Evolutionary conservation across 805 yeast species (phyloP).

Genomic region (Yarrowia hollandica): DNA sequence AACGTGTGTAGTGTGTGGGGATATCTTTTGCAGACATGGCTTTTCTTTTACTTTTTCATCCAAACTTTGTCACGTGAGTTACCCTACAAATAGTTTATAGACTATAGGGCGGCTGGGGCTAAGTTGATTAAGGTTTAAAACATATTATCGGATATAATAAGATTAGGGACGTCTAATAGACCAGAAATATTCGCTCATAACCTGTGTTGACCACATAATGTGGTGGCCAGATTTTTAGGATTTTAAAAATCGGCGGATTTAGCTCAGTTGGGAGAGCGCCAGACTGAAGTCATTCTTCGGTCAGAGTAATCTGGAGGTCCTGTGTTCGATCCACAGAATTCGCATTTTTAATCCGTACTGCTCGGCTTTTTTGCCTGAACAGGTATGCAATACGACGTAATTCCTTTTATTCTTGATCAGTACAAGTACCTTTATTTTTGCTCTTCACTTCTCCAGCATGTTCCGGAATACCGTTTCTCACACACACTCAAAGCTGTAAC

Average conservation of each 20-base stretch:
- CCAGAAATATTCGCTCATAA: background rate
- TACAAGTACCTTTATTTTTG: background rate
- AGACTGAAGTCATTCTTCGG: constrained; percentile 39
- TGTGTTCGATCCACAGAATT: constrained; percentile 74
- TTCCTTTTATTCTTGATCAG: no score
- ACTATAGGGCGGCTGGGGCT: no score
- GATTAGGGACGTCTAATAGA: background rate
- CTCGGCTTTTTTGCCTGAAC: background rate
- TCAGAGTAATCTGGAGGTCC: constrained; percentile 63
- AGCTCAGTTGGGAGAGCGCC: constrained; percentile 47
- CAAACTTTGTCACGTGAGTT: constrained; percentile 18
- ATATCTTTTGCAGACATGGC: background rate
- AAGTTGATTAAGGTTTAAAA: background rate
- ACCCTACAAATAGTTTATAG: background rate
- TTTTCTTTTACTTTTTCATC: background rate
- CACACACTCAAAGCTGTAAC: no score
- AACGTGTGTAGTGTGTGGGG: background rate
- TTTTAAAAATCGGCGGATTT: constrained; percentile 32
- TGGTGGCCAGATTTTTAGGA: background rate
- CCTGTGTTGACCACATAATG: background rate
- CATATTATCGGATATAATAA: background rate
- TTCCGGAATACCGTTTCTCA: no score
- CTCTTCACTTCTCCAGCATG: no score
- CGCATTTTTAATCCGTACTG: constrained; percentile 36
- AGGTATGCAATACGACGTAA: no score